These are phyloP conservation scores for Cucurbita pepo DNA, from an alignment of 306 rosid genomes.

Conservation along the genomic window DNA sequence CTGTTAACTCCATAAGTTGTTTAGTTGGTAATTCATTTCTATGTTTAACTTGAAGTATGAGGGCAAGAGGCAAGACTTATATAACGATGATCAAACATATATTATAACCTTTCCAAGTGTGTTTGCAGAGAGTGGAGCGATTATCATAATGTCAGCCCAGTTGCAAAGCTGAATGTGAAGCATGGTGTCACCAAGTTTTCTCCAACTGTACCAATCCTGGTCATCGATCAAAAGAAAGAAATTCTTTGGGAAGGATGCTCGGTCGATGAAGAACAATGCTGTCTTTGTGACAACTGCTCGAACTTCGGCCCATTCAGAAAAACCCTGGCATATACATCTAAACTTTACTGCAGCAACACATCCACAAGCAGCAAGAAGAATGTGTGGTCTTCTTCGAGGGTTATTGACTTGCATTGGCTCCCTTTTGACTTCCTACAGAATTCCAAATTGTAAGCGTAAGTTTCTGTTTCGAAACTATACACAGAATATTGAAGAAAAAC, in stretches of 20 bases:
- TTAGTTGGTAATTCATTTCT: background rate
- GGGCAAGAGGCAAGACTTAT: background rate
- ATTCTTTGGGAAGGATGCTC: conserved; percentile 24
- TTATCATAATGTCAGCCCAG: conserved; percentile 85
- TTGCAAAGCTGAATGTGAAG: conserved; percentile 58
- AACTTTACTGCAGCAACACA: conserved; percentile 55
- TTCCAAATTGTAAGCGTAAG: background rate
- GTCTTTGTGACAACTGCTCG: conserved; percentile 44
- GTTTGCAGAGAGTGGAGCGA: conserved; percentile 81
- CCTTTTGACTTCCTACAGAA: conserved; percentile 15
- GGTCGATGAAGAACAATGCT: conserved; percentile 39
- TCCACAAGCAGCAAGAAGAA: conserved; percentile 74
- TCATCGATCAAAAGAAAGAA: conserved; percentile 29
- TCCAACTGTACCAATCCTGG: conserved; percentile 53
- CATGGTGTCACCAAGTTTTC: conserved; percentile 40
- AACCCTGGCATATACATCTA: conserved; percentile 27
- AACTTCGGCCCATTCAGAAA: conserved; percentile 69
- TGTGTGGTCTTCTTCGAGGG: conserved; percentile 41
- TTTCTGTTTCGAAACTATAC: background rate
- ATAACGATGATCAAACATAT: background rate
- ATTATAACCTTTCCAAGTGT: conserved; percentile 80
- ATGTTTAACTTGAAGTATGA: background rate
- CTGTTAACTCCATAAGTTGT: background rate
- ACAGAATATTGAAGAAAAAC: background rate
- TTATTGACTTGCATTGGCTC: conserved; percentile 14